Percentiles rank a stretch among this genome's conserved stretches.
Conservation (phyloP, 495 filamentous ascomycete species). For the Aspergillus sclerotiicarbonarius region DNA sequence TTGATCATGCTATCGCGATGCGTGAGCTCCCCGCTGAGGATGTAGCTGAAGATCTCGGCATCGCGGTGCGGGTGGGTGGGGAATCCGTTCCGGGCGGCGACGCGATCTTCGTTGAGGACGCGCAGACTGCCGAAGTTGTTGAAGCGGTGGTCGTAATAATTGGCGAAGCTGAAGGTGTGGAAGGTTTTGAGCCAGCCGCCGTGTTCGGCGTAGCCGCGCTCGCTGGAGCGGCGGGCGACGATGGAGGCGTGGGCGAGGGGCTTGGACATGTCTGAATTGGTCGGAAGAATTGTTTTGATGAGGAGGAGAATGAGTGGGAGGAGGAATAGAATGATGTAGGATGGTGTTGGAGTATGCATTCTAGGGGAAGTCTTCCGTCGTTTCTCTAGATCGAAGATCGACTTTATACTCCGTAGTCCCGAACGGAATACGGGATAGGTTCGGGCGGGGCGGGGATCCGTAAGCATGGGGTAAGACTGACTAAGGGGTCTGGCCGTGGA, state of each 20-base stretch:
- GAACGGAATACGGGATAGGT: not conserved
- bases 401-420: not conserved
- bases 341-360: not conserved
- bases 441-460: not conserved
- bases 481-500: not conserved
- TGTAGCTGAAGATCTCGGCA: constrained; percentile 83
- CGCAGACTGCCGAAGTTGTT: constrained; percentile 66
- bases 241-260: constrained; percentile 62
- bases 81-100: constrained; percentile 65
- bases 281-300: not conserved
- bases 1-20: constrained; percentile 74
- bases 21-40: constrained; percentile 73
- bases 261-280: constrained; percentile 21
- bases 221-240: constrained; percentile 55
- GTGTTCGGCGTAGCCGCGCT: constrained; percentile 71
- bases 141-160: constrained; percentile 65
- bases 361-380: not conserved
- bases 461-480: constrained; percentile 1
- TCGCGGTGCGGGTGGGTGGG: constrained; percentile 78
- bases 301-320: not conserved
- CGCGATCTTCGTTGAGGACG: constrained; percentile 82
- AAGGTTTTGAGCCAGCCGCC: constrained; percentile 82
- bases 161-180: constrained; percentile 79
- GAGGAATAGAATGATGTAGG: not conserved
- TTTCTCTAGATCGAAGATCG: not conserved